Evolutionary conservation across 225 moss, liverwort and hornwort species (phyloP).

Genomic region (Lunularia cruciata): DNA sequence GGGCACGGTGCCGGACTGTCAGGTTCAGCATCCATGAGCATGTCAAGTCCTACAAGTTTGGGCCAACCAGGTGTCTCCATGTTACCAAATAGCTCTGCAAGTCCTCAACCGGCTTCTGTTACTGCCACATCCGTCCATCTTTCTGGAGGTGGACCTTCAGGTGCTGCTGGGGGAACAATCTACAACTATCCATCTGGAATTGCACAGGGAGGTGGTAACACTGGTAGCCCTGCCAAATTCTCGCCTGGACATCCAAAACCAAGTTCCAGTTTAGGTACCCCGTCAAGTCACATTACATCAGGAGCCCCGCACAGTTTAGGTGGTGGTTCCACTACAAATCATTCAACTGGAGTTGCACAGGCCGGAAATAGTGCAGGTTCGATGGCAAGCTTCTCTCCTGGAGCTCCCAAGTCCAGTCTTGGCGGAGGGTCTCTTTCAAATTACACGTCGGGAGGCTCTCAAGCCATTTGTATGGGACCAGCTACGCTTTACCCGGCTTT

Average conservation of each 20-base stretch:
- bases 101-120: neutral
- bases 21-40: neutral
- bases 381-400: slow-evolving; percentile 16
- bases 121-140: neutral
- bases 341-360: slow-evolving; percentile 10
- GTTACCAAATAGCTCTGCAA: neutral
- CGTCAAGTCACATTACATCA: slow-evolving; percentile 1
- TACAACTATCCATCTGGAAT: neutral
- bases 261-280: neutral
- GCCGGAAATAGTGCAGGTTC: neutral
- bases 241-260: slow-evolving; percentile 15
- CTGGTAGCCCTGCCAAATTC: neutral
- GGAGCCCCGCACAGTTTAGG: neutral
- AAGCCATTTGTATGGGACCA: slow-evolving; percentile 18
- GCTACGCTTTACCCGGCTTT: slow-evolving; percentile 9
- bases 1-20: neutral
- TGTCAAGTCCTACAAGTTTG: neutral
- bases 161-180: slow-evolving; percentile 2
- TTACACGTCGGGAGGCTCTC: slow-evolving; percentile 16
- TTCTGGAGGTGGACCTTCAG: neutral
- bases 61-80: neutral
- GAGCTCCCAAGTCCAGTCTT: neutral
- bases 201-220: neutral
- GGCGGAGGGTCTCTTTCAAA: neutral
- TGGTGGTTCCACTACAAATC: neutral